Evolutionary conservation across 2,329 filamentous ascomycete species (phyloP).

Genomic region (Colletotrichum chlorophyti): DNA sequence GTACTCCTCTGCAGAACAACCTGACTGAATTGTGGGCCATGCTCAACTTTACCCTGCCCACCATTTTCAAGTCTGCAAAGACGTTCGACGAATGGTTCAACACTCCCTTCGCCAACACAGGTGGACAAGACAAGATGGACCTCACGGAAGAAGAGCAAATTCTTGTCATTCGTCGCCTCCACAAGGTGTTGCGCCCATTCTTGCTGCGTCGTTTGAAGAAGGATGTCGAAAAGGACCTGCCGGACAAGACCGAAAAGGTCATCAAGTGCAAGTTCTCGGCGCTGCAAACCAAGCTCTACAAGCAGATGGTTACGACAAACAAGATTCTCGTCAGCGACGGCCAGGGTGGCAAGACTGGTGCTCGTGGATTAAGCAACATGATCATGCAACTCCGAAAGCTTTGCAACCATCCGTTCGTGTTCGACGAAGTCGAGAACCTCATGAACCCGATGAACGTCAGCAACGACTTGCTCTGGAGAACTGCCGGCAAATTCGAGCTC

Average conservation of each 20-base stretch:
- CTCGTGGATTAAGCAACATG: constrained; percentile 98
- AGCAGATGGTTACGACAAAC: constrained; percentile 96
- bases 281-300: constrained; percentile 91
- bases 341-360: constrained; percentile 92
- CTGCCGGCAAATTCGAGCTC: constrained; percentile 95
- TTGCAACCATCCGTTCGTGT: constrained; percentile 99
- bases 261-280: constrained; percentile 99
- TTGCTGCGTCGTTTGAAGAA: constrained; percentile 98
- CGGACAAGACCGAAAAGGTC: constrained; percentile 98
- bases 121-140: constrained; percentile 98
- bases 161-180: constrained; percentile 95
- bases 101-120: constrained; percentile 97
- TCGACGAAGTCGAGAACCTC: constrained; percentile 96
- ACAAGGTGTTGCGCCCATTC: constrained; percentile 98
- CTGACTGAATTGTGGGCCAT: constrained; percentile 95
- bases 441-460: constrained; percentile 91
- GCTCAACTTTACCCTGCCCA: constrained; percentile 97
- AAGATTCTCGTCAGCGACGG: constrained; percentile 93
- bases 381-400: constrained; percentile 99
- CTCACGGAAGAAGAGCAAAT: constrained; percentile 99
- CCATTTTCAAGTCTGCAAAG: constrained; percentile 98
- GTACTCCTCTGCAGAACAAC: constrained; percentile 97
- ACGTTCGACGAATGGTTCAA: constrained; percentile 99
- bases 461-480: constrained; percentile 95
- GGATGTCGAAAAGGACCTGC: constrained; percentile 98